A percentile compares a stretch with the other conserved stretches of the same genome.
phyloP scores from a whole-genome alignment of 176 grass and related monocot species.

The Themeda triandra region DNA sequence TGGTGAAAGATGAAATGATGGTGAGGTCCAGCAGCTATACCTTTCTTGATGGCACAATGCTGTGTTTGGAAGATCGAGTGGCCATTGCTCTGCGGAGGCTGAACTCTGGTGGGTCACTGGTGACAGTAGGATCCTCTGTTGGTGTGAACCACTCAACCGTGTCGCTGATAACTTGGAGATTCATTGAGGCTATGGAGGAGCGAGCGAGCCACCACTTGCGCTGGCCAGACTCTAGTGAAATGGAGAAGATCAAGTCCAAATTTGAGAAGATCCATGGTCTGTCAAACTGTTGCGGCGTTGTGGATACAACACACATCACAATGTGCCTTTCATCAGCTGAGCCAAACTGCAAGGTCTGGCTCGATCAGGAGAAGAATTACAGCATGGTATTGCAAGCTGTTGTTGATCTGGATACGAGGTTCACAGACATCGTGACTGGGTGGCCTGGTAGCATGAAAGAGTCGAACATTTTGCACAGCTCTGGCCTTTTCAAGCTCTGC shows the following conservation, averaged over 20 bases:
- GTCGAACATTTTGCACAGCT: constrained; percentile 46
- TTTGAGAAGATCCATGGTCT: constrained; percentile 53
- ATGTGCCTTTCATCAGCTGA: constrained; percentile 78
- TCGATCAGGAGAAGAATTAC: constrained; percentile 62
- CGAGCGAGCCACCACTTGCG: constrained; percentile 44
- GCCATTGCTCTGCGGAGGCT: constrained; percentile 61
- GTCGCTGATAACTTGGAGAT: constrained; percentile 66
- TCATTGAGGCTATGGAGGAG: constrained; percentile 71
- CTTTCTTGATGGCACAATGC: constrained; percentile 48
- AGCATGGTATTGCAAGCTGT: constrained; percentile 57
- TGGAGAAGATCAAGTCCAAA: constrained; percentile 59
- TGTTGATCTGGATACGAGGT: constrained; percentile 19
- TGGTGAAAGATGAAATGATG: too few species aligned
- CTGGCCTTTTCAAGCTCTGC: constrained; percentile 53
- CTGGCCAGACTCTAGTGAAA: constrained; percentile 18
- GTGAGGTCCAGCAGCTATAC: too few species aligned
- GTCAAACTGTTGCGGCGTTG: constrained; percentile 67
- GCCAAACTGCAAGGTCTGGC: constrained; percentile 66
- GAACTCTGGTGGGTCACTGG: constrained; percentile 63
- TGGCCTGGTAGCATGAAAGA: constrained; percentile 77
- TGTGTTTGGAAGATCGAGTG: constrained; percentile 63
- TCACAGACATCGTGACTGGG: constrained; percentile 60
- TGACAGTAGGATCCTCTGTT: constrained; percentile 53
- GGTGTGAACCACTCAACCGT: constrained; percentile 67
- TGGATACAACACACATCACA: constrained; percentile 64